Evolutionary conservation across 176 grass and related monocot genomes (phyloP).

Genomic region (Oryza meyeriana): DNA sequence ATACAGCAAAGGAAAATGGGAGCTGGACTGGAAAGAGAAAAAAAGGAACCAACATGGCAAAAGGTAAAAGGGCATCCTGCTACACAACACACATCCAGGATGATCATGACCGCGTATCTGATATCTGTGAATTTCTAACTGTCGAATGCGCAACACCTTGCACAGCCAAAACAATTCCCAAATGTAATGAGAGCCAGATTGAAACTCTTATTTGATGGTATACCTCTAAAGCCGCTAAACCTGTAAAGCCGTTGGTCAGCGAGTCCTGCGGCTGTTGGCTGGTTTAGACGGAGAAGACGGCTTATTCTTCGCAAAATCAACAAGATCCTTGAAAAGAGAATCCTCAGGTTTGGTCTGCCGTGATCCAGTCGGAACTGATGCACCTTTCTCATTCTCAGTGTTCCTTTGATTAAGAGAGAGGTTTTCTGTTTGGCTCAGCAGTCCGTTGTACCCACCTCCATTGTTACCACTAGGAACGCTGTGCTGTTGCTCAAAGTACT

Average conservation of each 20-base stretch:
- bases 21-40: not conserved
- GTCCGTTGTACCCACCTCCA: slow-evolving; percentile 43
- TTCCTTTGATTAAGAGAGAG: slow-evolving; percentile 53
- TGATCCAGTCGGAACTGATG: not conserved
- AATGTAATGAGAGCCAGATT: not conserved
- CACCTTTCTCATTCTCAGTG: slow-evolving; percentile 26
- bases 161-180: slow-evolving; percentile 30
- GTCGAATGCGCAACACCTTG: not conserved
- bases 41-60: not conserved
- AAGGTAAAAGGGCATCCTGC: slow-evolving; percentile 1
- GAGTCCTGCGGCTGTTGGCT: slow-evolving; percentile 74
- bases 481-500: slow-evolving; percentile 68
- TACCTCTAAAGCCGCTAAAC: slow-evolving; percentile 9
- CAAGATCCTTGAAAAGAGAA: slow-evolving; percentile 84
- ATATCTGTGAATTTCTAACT: slow-evolving; percentile 32
- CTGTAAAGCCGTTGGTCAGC: slow-evolving; percentile 42
- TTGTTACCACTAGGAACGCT: slow-evolving; percentile 42
- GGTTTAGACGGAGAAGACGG: slow-evolving; percentile 71
- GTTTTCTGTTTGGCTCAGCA: slow-evolving; percentile 38
- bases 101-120: slow-evolving; percentile 33
- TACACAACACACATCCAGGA: slow-evolving; percentile 24
- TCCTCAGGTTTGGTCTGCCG: slow-evolving; percentile 78
- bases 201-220: slow-evolving; percentile 43
- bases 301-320: slow-evolving; percentile 78
- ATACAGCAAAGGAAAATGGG: slow-evolving; percentile 34